These are phyloP conservation scores for Massarina eburnea DNA, from an alignment of 2,329 filamentous ascomycete genomes.

Conservation along the genomic window DNA sequence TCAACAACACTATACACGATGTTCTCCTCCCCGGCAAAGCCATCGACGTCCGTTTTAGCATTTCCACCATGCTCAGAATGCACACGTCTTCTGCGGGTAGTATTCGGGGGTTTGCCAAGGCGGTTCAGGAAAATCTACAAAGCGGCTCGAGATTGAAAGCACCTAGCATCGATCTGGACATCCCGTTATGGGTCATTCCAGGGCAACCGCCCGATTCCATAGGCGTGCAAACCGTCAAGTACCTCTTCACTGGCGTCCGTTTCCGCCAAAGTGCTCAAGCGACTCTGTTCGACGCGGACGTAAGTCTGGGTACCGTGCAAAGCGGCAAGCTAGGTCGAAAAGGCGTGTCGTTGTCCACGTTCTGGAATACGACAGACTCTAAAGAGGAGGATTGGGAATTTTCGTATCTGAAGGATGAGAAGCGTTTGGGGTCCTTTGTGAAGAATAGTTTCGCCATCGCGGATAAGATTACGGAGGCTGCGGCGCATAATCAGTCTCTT, in stretches of 20 bases:
- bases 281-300: slow-evolving; percentile 8
- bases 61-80: slow-evolving; percentile 17
- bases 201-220: slow-evolving; percentile 12
- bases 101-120: slow-evolving; percentile 19
- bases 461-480: slow-evolving; percentile 22
- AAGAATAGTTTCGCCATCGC: slow-evolving; percentile 20
- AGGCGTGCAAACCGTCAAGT: slow-evolving; percentile 19
- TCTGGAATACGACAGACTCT: slow-evolving; percentile 5
- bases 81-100: slow-evolving; percentile 10
- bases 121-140: slow-evolving; percentile 25
- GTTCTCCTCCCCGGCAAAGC: slow-evolving; percentile 34
- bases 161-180: slow-evolving; percentile 25
- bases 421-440: slow-evolving; percentile 19
- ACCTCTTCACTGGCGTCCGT: slow-evolving; percentile 32
- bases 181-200: slow-evolving; percentile 34
- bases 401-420: not conserved
- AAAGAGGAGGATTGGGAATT: not conserved
- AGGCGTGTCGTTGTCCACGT: slow-evolving; percentile 19
- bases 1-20: slow-evolving; percentile 26
- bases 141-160: slow-evolving; percentile 32
- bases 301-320: slow-evolving; percentile 25
- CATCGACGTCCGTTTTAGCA: slow-evolving; percentile 31
- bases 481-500: slow-evolving; percentile 12
- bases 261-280: slow-evolving; percentile 28
- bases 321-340: slow-evolving; percentile 32